Conservation (phyloP, 164 flowering plant genomes). For the Magnolia officinalis region DNA sequence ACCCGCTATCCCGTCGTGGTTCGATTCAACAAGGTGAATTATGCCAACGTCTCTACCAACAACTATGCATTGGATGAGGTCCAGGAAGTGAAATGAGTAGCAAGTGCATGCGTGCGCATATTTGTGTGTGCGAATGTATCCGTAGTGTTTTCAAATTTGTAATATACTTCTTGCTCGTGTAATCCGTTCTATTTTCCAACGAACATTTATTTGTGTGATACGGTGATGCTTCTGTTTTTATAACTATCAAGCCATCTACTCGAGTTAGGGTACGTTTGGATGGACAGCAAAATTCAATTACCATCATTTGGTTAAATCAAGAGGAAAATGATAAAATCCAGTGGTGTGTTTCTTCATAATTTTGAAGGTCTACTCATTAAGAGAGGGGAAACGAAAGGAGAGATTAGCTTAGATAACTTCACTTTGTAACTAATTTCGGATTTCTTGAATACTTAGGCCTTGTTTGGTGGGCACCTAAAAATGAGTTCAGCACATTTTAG, state of each 20-base stretch:
- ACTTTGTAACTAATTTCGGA: too few relatives aligned
- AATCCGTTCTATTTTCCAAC: slow-evolving; percentile 9
- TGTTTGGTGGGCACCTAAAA: too few relatives aligned
- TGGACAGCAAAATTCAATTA: too few relatives aligned
- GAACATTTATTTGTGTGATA: background rate
- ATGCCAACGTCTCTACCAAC: slow-evolving; percentile 90
- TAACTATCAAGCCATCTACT: background rate
- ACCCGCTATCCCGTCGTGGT: slow-evolving; percentile 93
- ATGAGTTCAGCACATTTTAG: too few relatives aligned
- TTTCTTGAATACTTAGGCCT: too few relatives aligned
- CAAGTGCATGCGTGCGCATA: background rate
- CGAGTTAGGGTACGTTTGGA: too few relatives aligned
- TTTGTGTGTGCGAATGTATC: background rate
- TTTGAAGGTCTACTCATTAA: too few relatives aligned
- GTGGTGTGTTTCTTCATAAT: too few relatives aligned
- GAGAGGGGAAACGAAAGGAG: too few relatives aligned
- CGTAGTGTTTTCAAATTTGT: slow-evolving; percentile 11
- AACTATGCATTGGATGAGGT: slow-evolving; percentile 97
- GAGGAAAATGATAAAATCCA: too few relatives aligned
- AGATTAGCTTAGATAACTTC: too few relatives aligned
- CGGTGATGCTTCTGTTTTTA: background rate
- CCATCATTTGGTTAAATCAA: too few relatives aligned
- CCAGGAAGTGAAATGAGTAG: slow-evolving; percentile 56
- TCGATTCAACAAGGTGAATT: slow-evolving; percentile 86
- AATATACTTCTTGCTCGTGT: slow-evolving; percentile 15